phyloP scores from a whole-genome alignment of 2,329 filamentous ascomycete genomes.

The Aspergillus ibericus region DNA sequence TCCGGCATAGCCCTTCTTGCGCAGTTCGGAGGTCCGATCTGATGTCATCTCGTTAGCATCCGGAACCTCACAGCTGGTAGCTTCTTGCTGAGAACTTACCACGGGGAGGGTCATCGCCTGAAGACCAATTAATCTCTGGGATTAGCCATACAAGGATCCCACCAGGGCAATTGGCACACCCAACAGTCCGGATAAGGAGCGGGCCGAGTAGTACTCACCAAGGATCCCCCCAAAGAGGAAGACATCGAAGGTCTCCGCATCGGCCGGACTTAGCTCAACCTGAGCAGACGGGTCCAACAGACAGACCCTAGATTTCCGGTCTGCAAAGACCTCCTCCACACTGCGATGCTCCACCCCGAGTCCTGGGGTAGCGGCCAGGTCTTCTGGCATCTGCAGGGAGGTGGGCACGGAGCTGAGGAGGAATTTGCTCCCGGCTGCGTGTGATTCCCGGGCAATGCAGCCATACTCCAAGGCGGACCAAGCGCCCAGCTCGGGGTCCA shows the following conservation, averaged over 20 bases:
- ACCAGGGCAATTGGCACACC: neutral
- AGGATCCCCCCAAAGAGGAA: conserved; percentile 97
- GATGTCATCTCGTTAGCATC: conserved; percentile 56
- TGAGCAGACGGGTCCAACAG: conserved; percentile 83
- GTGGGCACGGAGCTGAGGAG: conserved; percentile 77
- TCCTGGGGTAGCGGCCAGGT: conserved; percentile 61
- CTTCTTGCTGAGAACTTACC: conserved; percentile 55
- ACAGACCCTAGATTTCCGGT: conserved; percentile 75
- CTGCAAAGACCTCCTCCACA: conserved; percentile 77
- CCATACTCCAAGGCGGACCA: conserved; percentile 96
- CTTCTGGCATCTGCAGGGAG: conserved; percentile 59
- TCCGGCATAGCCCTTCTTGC: conserved; percentile 88
- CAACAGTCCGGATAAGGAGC: neutral
- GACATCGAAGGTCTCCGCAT: conserved; percentile 79
- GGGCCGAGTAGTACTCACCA: conserved; percentile 55
- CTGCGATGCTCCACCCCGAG: conserved; percentile 73
- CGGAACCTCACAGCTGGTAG: neutral
- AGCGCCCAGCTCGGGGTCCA: conserved; percentile 87
- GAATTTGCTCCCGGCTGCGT: conserved; percentile 66
- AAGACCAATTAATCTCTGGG: neutral
- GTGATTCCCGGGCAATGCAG: conserved; percentile 79
- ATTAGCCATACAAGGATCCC: conserved; percentile 4
- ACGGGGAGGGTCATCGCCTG: conserved; percentile 90
- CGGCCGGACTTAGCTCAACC: conserved; percentile 78
- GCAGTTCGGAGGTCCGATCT: conserved; percentile 95